A percentile compares a stretch with the other conserved stretches of the same genome.
Evolutionary conservation across 2,329 filamentous ascomycete species (phyloP).

Genomic region (Trichoderma koningii): DNA sequence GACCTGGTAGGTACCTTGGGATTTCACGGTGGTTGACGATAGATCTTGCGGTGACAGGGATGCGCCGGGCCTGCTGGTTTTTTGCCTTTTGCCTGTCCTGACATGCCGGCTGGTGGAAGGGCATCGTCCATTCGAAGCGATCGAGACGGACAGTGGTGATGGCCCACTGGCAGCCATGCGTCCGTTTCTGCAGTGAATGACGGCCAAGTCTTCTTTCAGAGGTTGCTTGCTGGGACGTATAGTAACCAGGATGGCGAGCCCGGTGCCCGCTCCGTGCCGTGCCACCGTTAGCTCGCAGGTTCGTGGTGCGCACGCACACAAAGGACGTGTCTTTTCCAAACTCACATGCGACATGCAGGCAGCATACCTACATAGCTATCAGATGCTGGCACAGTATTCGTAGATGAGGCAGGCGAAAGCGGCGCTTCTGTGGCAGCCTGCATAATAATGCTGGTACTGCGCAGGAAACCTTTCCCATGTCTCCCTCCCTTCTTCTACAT

Average conservation of each 20-base stretch:
- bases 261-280: background rate
- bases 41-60: constrained; percentile 5
- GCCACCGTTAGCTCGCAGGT: constrained; percentile 16
- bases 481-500: background rate
- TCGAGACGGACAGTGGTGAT: background rate
- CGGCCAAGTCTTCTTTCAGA: background rate
- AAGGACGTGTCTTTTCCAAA: background rate
- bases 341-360: constrained; percentile 9
- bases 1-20: background rate
- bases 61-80: background rate
- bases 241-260: too few relatives aligned
- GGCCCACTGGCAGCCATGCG: background rate
- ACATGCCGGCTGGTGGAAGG: background rate
- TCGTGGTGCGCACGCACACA: background rate
- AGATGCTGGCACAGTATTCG: background rate
- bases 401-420: constrained; percentile 8
- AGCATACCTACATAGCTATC: background rate
- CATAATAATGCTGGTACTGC: constrained; percentile 2
- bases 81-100: background rate
- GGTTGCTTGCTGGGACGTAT: too few relatives aligned
- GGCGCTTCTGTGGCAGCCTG: constrained; percentile 14
- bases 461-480: background rate
- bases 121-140: background rate
- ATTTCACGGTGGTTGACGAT: background rate
- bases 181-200: background rate